Conservation (phyloP, 1,284 basidiomycete species). For the Tilletiopsis washingtonensis region DNA sequence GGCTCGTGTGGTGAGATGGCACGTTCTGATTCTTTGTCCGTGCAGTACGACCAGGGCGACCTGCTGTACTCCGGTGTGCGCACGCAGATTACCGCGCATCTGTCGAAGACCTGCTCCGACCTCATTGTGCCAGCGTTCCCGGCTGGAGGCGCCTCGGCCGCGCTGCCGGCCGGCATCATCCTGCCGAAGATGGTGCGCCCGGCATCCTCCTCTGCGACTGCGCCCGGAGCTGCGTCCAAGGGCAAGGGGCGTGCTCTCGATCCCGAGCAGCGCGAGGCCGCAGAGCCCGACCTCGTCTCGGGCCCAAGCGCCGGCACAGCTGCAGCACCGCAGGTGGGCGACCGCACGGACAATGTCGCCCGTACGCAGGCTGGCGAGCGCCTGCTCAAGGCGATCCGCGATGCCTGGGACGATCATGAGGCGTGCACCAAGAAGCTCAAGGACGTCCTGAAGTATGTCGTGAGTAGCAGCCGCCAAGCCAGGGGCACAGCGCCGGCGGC, state of each 20-base stretch:
- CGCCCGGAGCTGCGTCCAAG: no score
- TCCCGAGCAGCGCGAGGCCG: no score
- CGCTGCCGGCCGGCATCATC: slow-evolving; percentile 22
- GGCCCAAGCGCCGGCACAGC: not conserved
- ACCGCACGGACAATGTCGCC: slow-evolving; percentile 34
- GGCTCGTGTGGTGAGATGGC: no score
- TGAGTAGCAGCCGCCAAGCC: slow-evolving; percentile 49
- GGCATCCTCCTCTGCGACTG: slow-evolving; percentile 8
- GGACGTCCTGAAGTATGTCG: slow-evolving; percentile 93
- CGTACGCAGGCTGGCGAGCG: slow-evolving; percentile 63
- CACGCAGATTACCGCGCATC: slow-evolving; percentile 69
- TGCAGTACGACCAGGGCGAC: slow-evolving; percentile 62
- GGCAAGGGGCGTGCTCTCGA: no score
- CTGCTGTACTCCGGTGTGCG: slow-evolving; percentile 81
- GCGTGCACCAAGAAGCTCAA: slow-evolving; percentile 81
- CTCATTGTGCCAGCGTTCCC: slow-evolving; percentile 78
- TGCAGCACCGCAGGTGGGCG: slow-evolving; percentile 8
- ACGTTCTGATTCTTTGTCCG: no score
- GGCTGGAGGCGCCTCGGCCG: slow-evolving; percentile 49
- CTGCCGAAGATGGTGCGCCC: slow-evolving; percentile 52
- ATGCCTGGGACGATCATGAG: slow-evolving; percentile 90
- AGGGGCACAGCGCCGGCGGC: not conserved
- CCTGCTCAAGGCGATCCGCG: slow-evolving; percentile 71
- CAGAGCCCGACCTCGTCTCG: no score
- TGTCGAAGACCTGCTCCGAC: slow-evolving; percentile 68